Percentiles rank a stretch among this genome's conserved stretches.
Evolutionary conservation across 208 protist species (phyloP).

Genomic region (Trichomonas gallinae): DNA sequence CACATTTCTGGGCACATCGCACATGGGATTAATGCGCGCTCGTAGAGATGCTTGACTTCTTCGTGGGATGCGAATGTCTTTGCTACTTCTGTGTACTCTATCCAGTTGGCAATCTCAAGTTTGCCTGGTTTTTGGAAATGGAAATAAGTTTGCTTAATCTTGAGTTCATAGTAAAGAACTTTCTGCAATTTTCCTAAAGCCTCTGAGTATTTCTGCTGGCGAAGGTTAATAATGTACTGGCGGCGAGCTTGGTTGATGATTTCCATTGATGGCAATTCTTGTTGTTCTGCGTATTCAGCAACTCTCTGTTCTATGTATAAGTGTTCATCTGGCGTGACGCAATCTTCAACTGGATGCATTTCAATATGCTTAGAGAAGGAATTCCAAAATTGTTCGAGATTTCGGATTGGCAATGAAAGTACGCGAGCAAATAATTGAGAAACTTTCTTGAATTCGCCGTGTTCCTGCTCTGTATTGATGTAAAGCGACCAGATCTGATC

Average conservation of each 20-base stretch:
- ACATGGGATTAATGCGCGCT: background rate
- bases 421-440: background rate
- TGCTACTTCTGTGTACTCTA: background rate
- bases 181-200: background rate
- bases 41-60: background rate
- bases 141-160: background rate
- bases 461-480: background rate
- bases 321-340: background rate
- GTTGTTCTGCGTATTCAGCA: background rate
- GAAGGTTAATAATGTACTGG: background rate
- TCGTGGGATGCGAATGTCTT: background rate
- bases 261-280: background rate
- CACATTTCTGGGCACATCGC: background rate
- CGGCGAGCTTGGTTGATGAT: background rate
- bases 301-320: background rate
- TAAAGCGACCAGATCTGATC: conserved; percentile 9
- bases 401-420: background rate
- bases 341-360: background rate
- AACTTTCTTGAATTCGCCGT: background rate
- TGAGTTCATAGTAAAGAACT: background rate
- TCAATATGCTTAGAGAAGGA: background rate
- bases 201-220: background rate
- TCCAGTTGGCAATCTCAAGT: background rate
- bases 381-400: background rate
- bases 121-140: background rate